Base-by-base conservation (phyloP, 176 grass and related monocot genomes). In the Puya raimondii region DNA sequence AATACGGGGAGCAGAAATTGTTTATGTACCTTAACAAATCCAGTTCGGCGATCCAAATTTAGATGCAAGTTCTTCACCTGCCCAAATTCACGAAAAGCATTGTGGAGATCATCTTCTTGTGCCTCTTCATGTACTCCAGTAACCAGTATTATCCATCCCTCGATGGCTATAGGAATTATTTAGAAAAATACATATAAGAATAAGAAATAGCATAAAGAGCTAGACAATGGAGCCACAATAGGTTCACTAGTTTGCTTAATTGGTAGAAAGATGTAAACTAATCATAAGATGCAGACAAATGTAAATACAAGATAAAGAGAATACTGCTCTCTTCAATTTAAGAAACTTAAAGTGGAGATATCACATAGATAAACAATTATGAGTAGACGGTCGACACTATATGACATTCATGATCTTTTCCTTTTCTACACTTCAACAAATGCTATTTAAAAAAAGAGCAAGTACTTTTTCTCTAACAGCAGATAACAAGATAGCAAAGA, bases 61-160 rank as follows among this genome's bases (percentile, higher is more conserved):
- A 96, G 78, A 85, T 96, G 91, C 81, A 96, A 78, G 63, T 96
- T 96, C 71, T 85, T 96, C 63, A 96, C 84, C 73, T 91, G 84
- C 51, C 91, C 91, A 61, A 70, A 96, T 18, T 87, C 87, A 48
- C 82, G 70, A 49, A 96, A 91, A 83, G 74, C 71, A 83, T 85
- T 83, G 64, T 85, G 91, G 67, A 96, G 68, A 49, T 83, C 87
- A 29, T 96, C 91, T 84, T 96, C 91, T 76, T 87, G 87, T 22
- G 91, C 91, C 71, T 96, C 91, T 77, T 96, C 91, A 4, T 96
- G 72, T 67, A 96, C 78, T 72, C 91, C 91, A 73, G 91, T 96
- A 48, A 80, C 91, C 12, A 96, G 70, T 64, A 96, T 72, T 67
- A 96, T 96, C 91, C 87, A 96, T 20, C 87, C 91, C 80, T 96